These are phyloP conservation scores for Akanthomyces uredinophilus DNA, from an alignment of 2,329 filamentous ascomycete species.

Conservation along the genomic window DNA sequence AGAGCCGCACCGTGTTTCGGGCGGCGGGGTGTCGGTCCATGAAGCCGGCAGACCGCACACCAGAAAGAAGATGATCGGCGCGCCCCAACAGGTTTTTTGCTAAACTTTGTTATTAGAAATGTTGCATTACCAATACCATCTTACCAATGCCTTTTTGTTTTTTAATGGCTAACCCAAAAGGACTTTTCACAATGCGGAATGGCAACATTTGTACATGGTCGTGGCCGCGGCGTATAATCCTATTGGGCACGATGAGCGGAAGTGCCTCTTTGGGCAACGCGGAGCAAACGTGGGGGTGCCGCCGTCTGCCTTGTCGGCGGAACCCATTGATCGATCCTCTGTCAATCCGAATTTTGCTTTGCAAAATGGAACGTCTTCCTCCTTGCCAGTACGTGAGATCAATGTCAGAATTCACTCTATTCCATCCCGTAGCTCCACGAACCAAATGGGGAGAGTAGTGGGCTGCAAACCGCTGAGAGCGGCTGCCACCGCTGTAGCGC, in stretches of 20 bases:
- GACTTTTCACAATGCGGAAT: background rate
- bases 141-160: no score
- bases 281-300: background rate
- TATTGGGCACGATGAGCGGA: background rate
- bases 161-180: no score
- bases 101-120: no score
- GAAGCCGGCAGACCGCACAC: background rate
- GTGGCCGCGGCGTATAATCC: background rate
- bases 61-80: background rate
- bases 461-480: no score
- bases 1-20: background rate
- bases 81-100: background rate
- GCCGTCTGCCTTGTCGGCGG: background rate
- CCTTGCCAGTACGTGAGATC: no score
- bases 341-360: no score
- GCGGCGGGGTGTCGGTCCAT: background rate
- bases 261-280: constrained; percentile 1
- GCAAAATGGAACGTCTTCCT: no score
- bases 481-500: no score
- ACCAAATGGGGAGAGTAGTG: no score
- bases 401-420: no score
- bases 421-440: no score
- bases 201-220: background rate
- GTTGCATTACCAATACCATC: no score
- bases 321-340: background rate